Conservation (phyloP, 2,329 filamentous ascomycete genomes). For the Ophiognomonia clavigignenti-juglandacearum region DNA sequence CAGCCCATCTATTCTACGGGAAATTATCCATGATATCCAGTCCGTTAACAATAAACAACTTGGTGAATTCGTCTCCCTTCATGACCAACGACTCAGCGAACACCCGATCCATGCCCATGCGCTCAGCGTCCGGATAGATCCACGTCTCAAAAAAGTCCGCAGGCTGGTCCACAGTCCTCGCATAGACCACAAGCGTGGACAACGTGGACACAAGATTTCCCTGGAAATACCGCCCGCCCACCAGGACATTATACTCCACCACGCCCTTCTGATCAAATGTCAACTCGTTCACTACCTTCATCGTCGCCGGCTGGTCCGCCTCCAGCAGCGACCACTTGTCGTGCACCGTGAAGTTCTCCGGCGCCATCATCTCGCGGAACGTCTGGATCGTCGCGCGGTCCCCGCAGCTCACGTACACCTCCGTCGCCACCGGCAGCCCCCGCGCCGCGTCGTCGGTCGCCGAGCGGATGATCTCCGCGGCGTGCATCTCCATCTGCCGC, state of each 20-base stretch:
- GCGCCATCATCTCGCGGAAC: slow-evolving; percentile 11
- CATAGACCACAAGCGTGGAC: neutral
- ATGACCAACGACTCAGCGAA: too few species aligned
- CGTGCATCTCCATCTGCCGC: neutral
- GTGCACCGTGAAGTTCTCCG: slow-evolving; percentile 7
- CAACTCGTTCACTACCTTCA: slow-evolving; percentile 1
- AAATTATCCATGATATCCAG: too few species aligned
- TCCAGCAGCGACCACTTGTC: slow-evolving; percentile 10
- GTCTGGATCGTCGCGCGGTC: neutral
- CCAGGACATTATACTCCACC: slow-evolving; percentile 11
- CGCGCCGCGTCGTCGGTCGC: neutral
- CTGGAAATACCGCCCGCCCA: neutral
- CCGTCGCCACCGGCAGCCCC: too few species aligned
- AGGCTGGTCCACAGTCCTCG: neutral
- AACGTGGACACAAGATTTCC: neutral
- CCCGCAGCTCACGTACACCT: slow-evolving; percentile 9
- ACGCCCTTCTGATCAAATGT: slow-evolving; percentile 7
- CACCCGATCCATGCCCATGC: too few species aligned
- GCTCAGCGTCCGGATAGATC: too few species aligned
- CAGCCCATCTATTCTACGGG: too few species aligned
- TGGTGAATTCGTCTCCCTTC: too few species aligned
- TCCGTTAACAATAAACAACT: too few species aligned
- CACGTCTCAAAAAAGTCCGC: slow-evolving; percentile 2
- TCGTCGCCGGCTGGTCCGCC: neutral
- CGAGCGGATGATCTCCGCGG: neutral